These are phyloP conservation scores for Lichtheimia ornata DNA, from an alignment of 371 early-diverging fungal genomes.

Conservation along the genomic window DNA sequence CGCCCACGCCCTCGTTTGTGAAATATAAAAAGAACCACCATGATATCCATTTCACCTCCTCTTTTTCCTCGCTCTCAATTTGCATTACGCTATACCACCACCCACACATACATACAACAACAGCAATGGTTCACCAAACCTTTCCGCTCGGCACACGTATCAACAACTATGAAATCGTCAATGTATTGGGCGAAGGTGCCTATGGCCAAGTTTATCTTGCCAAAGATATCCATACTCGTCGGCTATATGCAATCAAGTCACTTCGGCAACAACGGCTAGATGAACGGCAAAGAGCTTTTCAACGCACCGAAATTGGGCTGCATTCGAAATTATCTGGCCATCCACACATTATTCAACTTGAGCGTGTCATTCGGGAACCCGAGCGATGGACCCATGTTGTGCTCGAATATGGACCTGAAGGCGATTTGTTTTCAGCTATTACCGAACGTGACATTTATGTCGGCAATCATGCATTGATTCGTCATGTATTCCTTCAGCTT, in stretches of 20 bases:
- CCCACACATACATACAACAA: neutral
- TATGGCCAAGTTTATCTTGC: slow-evolving; percentile 71
- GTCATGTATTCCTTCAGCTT: slow-evolving; percentile 61
- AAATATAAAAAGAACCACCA: neutral
- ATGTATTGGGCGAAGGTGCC: slow-evolving; percentile 69
- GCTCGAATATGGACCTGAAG: slow-evolving; percentile 71
- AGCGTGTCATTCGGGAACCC: slow-evolving; percentile 61
- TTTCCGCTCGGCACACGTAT: slow-evolving; percentile 29
- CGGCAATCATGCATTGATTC: slow-evolving; percentile 52
- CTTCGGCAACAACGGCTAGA: slow-evolving; percentile 63
- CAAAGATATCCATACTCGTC: neutral
- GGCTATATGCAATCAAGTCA: slow-evolving; percentile 66
- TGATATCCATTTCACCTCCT: neutral
- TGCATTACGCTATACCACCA: neutral
- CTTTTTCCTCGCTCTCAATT: slow-evolving; percentile 1
- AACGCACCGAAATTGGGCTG: slow-evolving; percentile 74
- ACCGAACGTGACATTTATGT: slow-evolving; percentile 56
- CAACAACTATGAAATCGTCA: slow-evolving; percentile 35
- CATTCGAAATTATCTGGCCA: slow-evolving; percentile 69
- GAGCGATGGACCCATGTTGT: slow-evolving; percentile 67
- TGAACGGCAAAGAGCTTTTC: slow-evolving; percentile 59
- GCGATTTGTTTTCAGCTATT: slow-evolving; percentile 71
- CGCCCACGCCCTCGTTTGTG: slow-evolving; percentile 3
- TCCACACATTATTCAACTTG: slow-evolving; percentile 72
- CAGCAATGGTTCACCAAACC: slow-evolving; percentile 16